Conservation (phyloP, 768 basidiomycete genomes). For the Suillus sp. region DNA sequence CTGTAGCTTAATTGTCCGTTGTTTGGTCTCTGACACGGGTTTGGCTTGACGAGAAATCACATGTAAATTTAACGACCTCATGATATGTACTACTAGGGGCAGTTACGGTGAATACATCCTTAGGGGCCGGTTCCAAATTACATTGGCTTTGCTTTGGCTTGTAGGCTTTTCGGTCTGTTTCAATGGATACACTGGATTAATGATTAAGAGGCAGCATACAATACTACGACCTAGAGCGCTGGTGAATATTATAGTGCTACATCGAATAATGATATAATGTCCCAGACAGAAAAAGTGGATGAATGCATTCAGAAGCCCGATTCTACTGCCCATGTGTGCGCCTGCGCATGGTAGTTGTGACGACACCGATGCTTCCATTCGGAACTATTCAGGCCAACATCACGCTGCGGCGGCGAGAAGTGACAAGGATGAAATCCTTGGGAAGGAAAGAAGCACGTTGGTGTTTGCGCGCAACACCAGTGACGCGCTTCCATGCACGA, state of each 20-base stretch:
- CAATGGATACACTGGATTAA: background rate
- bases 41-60: background rate
- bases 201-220: background rate
- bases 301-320: background rate
- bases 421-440: slow-evolving; percentile 65
- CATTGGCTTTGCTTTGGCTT: background rate
- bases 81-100: background rate
- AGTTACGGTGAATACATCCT: no score
- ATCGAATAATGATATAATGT: background rate
- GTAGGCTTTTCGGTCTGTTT: background rate
- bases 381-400: slow-evolving; percentile 34
- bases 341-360: background rate
- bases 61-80: background rate
- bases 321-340: background rate
- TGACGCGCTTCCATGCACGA: slow-evolving; percentile 63
- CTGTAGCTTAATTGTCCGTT: background rate
- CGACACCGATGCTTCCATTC: background rate
- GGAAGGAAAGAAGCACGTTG: slow-evolving; percentile 56
- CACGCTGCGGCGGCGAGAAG: slow-evolving; percentile 53
- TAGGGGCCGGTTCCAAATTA: background rate
- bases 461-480: slow-evolving; percentile 50
- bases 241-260: background rate
- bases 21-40: background rate
- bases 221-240: background rate
- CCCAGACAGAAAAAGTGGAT: background rate